Percentiles rank a stretch among this genome's conserved stretches.
phyloP scores from a whole-genome alignment of 2,329 filamentous ascomycete species.

The Kalmusia sp. region DNA sequence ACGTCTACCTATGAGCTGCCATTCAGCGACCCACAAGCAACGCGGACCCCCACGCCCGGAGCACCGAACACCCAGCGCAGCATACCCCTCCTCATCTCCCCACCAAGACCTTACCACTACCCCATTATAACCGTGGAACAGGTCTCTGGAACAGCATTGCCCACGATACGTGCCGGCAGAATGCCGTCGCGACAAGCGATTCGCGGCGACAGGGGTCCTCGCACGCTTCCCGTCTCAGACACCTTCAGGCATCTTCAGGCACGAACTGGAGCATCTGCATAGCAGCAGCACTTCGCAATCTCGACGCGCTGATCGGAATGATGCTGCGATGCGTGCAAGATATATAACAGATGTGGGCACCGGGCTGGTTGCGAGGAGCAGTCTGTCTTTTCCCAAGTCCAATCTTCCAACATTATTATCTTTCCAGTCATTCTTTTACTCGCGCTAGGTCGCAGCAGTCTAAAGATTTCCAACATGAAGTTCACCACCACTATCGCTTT shows the following conservation, averaged over 20 bases:
- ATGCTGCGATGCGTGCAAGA: constrained; percentile 5
- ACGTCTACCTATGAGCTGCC: too few species aligned
- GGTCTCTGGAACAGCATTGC: constrained; percentile 12
- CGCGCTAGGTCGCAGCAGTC: constrained; percentile 29
- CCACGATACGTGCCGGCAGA: constrained; percentile 13
- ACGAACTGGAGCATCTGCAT: constrained; percentile 17
- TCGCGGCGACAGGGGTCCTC: constrained; percentile 19
- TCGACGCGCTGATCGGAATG: constrained; percentile 6
- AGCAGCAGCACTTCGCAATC: constrained; percentile 19
- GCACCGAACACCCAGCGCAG: background rate
- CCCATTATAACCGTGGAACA: background rate
- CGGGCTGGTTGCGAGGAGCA: constrained; percentile 1
- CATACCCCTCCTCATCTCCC: background rate
- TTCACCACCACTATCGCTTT: constrained; percentile 25
- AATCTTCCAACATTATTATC: constrained; percentile 9
- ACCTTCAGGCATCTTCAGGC: constrained; percentile 17
- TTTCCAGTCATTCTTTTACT: constrained; percentile 23
- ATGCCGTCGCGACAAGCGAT: background rate
- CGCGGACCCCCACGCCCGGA: background rate
- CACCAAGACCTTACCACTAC: background rate
- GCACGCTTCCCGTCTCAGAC: constrained; percentile 31
- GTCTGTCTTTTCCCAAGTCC: constrained; percentile 14
- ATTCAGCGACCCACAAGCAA: too few species aligned
- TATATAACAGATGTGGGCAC: constrained; percentile 18
- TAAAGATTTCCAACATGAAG: constrained; percentile 40